Percentiles rank a stretch among this genome's conserved stretches.
phyloP scores from a whole-genome alignment of 179 eudicot species.

The Pouteria campechiana region DNA sequence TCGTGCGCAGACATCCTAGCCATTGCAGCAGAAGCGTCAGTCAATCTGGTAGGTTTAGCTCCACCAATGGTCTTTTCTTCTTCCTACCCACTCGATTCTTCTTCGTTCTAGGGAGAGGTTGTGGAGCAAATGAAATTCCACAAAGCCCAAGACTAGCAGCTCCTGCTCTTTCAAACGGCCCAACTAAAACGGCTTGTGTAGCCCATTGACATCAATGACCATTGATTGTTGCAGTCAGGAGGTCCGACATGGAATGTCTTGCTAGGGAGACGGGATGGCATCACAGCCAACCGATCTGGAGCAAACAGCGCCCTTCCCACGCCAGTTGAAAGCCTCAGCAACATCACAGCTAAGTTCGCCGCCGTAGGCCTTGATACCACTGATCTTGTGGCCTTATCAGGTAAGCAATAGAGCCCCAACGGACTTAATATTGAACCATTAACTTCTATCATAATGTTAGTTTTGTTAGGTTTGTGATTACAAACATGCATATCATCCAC shows the following conservation, averaged over 20 bases:
- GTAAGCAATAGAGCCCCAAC: slow-evolving; percentile 3
- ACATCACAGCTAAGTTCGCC: slow-evolving; percentile 14
- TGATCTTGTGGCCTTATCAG: slow-evolving; percentile 33
- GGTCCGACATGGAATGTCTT: slow-evolving; percentile 32
- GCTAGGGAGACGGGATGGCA: slow-evolving; percentile 39
- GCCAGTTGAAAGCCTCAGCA: slow-evolving; percentile 11
- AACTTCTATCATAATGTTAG: neutral
- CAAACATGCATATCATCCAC: too few species aligned
- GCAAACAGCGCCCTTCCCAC: slow-evolving; percentile 19
- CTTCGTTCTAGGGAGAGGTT: too few species aligned
- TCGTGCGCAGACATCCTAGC: slow-evolving; percentile 41
- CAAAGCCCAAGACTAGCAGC: too few species aligned
- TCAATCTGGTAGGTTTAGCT: slow-evolving; percentile 20
- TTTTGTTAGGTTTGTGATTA: too few species aligned
- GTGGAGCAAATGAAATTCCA: too few species aligned
- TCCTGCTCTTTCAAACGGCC: neutral
- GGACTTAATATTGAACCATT: neutral
- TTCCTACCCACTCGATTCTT: too few species aligned
- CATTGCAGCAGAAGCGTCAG: slow-evolving; percentile 24
- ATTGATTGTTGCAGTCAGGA: slow-evolving; percentile 13
- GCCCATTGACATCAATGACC: neutral
- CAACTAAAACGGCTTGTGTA: neutral
- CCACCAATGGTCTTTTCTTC: too few species aligned
- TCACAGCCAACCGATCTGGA: slow-evolving; percentile 22
- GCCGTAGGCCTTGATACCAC: slow-evolving; percentile 13